phyloP scores from a whole-genome alignment of 2,329 filamentous ascomycete genomes.

The Chaetothyriales sp. region DNA sequence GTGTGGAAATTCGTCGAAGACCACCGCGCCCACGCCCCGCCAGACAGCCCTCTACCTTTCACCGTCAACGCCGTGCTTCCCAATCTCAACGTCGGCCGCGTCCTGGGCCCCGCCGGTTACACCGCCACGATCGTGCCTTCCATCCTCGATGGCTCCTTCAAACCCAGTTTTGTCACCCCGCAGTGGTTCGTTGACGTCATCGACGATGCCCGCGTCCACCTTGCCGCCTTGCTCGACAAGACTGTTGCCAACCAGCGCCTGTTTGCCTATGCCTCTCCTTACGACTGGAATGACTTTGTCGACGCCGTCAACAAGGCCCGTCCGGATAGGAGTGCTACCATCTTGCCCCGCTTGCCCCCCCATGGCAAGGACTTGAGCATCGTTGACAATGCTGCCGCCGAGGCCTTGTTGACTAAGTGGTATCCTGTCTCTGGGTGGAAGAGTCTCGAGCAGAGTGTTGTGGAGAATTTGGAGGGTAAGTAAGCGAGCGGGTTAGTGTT shows the following conservation, averaged over 20 bases:
- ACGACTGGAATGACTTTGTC: conserved; percentile 32
- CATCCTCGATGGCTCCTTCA: conserved; percentile 18
- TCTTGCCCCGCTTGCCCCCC: conserved; percentile 16
- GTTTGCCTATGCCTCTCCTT: conserved; percentile 37
- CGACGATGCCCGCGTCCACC: conserved; percentile 38
- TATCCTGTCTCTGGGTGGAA: conserved; percentile 8
- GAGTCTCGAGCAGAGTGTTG: conserved; percentile 2
- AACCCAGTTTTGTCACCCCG: background rate
- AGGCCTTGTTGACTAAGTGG: conserved; percentile 9
- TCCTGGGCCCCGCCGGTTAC: conserved; percentile 6
- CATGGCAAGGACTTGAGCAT: conserved; percentile 9
- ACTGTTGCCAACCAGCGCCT: conserved; percentile 36
- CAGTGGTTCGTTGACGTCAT: conserved; percentile 25
- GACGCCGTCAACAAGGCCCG: conserved; percentile 23
- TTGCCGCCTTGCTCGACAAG: conserved; percentile 35
- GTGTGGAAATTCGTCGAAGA: conserved; percentile 27
- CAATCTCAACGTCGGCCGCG: conserved; percentile 8
- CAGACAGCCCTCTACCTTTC: conserved; percentile 4
- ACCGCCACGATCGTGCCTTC: conserved; percentile 20
- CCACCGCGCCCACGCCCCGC: conserved; percentile 10
- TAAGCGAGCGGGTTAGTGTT: too few relatives aligned
- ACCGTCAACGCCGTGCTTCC: conserved; percentile 17
- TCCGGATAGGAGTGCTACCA: background rate
- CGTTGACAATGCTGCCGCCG: conserved; percentile 7
- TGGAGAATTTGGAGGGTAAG: background rate